Conservation (phyloP, 129 eudicot species). For the Mikania micrantha region DNA sequence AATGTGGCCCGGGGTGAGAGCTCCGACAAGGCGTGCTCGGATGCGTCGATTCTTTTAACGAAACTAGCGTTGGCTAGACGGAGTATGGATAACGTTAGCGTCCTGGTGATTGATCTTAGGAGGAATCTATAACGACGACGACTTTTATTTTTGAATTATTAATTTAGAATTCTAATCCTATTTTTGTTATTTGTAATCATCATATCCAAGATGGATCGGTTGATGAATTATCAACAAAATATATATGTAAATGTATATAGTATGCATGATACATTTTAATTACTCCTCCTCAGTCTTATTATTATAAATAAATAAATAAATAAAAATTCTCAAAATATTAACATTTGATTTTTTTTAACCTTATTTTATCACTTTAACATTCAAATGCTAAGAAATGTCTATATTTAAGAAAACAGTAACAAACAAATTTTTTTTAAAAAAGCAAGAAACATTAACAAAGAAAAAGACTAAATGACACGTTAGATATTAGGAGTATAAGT, state of each 20-base stretch:
- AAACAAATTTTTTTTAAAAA: too few species aligned
- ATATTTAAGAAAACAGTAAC: too few species aligned
- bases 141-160: neutral
- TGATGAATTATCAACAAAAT: constrained; percentile 5
- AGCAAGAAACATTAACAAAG: too few species aligned
- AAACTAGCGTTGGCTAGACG: constrained; percentile 86
- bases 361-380: too few species aligned
- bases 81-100: constrained; percentile 86
- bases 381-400: too few species aligned
- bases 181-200: neutral
- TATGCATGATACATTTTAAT: neutral
- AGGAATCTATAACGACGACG: constrained; percentile 13
- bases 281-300: too few species aligned
- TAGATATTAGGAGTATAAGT: too few species aligned
- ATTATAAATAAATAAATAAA: too few species aligned
- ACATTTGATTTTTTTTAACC: too few species aligned
- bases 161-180: neutral
- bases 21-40: constrained; percentile 86
- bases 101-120: constrained; percentile 75
- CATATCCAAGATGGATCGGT: neutral
- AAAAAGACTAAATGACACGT: too few species aligned
- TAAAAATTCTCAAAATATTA: too few species aligned
- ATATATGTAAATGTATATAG: constrained; percentile 14
- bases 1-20: constrained; percentile 51
- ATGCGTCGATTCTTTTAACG: constrained; percentile 84